Base-by-base conservation (phyloP, 129 eudicot species). In the Erigeron canadensis region DNA sequence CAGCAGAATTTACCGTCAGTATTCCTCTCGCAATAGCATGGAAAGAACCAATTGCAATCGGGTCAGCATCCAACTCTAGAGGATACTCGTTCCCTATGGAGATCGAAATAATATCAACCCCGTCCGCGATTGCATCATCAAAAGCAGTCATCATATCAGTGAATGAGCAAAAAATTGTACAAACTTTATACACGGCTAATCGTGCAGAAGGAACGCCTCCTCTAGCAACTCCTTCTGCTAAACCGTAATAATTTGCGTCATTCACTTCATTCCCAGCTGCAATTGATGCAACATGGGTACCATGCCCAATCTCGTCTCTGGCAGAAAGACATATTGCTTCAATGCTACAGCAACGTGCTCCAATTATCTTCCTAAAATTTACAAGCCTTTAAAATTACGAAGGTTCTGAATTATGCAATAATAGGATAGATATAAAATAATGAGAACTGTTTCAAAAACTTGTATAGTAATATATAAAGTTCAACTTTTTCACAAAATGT, bases 261-360 rank as follows among this genome's bases (percentile, higher is more conserved):
- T 4, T 70, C 0, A 71, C 81, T 61, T 23, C 22, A 50, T 40
- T 79, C 16, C 95, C 84, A 0, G 88, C 88, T 23, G 79, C 77
- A 13, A 67, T 88, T 0, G 90, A 85, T 7, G 90, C 86, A 5
- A 80, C 79, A 48, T 88, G 90, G 18, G 83, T 74, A 34, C 88
- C 95, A 62, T 85, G 90, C 7, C 87, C 94, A 0, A 0, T 3
- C 0, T 2, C 12, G 43, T 85, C 90, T 45, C 88, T 75, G 5
- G 75, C 79, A 0, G 86, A 57, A 28, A 16, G 7, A 0, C 11
- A 1, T 4, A 2, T 50, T 10, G 13, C 11, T 41, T 10, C 22
- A 8, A 7, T 0, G 59, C 22, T 51, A 59, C 75, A 78, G 11
- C 1, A 17, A 3, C 84, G 83, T 10, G 88, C 88, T 44, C 91